Conservation (phyloP, 2,329 filamentous ascomycete species). For the Cladophialophora bantiana region DNA sequence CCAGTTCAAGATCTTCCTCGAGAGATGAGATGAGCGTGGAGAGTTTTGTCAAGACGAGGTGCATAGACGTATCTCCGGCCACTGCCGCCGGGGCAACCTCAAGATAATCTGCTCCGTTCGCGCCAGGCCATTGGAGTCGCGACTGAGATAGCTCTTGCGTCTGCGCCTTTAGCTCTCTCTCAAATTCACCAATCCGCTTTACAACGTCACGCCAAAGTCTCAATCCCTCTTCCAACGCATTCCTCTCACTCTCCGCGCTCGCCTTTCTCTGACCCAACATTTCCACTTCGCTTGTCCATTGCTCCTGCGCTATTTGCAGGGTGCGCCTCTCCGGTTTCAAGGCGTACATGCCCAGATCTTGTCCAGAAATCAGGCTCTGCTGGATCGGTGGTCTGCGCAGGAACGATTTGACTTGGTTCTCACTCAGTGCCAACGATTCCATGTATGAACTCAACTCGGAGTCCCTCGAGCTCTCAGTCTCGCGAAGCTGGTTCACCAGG, state of each 20-base stretch:
- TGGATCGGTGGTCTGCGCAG: slow-evolving; percentile 55
- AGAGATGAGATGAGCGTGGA: slow-evolving; percentile 47
- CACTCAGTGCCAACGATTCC: slow-evolving; percentile 61
- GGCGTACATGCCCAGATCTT: slow-evolving; percentile 52
- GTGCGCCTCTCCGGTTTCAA: slow-evolving; percentile 65
- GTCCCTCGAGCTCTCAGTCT: slow-evolving; percentile 64
- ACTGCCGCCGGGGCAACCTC: not conserved
- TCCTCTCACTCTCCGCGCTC: slow-evolving; percentile 60
- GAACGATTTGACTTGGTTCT: slow-evolving; percentile 62
- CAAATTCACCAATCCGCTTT: slow-evolving; percentile 60
- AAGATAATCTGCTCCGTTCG: not conserved
- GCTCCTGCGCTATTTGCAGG: slow-evolving; percentile 65
- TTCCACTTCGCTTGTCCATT: slow-evolving; percentile 61
- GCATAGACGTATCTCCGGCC: slow-evolving; percentile 18
- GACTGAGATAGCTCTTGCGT: slow-evolving; percentile 45
- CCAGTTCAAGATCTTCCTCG: slow-evolving; percentile 57
- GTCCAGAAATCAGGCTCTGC: slow-evolving; percentile 44
- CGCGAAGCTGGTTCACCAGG: slow-evolving; percentile 60
- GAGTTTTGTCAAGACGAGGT: slow-evolving; percentile 24
- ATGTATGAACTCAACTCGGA: slow-evolving; percentile 66
- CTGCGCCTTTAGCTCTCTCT: slow-evolving; percentile 54
- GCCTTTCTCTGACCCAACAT: slow-evolving; percentile 53
- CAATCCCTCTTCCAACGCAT: slow-evolving; percentile 66
- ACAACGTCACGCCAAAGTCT: slow-evolving; percentile 65
- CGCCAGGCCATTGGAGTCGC: slow-evolving; percentile 18